Percentiles rank a stretch among this genome's conserved stretches.
phyloP scores from a whole-genome alignment of 768 basidiomycete genomes.

The Imleria badia region DNA sequence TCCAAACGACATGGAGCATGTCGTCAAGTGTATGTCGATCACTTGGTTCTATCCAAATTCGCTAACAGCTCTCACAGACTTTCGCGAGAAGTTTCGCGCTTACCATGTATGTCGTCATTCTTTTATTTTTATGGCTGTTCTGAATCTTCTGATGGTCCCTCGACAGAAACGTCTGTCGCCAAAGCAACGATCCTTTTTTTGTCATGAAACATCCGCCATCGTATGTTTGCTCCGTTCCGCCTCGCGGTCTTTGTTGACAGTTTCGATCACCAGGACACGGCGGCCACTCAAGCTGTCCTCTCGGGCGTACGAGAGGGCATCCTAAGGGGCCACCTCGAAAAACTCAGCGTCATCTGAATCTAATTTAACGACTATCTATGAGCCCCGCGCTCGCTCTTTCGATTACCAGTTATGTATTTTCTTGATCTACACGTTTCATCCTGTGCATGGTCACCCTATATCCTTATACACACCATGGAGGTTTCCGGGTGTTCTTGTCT shows the following conservation, averaged over 20 bases:
- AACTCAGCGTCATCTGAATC: conserved; percentile 31
- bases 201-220: conserved; percentile 70
- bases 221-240: conserved; percentile 37
- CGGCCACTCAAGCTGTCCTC: conserved; percentile 38
- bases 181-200: conserved; percentile 57
- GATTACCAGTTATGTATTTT: too few relatives aligned
- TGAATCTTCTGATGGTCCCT: conserved; percentile 5
- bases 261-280: conserved; percentile 33
- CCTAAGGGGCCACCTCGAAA: conserved; percentile 32
- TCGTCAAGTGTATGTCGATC: conserved; percentile 56
- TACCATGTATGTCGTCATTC: conserved; percentile 50
- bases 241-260: background rate
- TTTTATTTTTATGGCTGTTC: background rate
- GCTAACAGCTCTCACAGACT: conserved; percentile 37
- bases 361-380: conserved; percentile 12
- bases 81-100: conserved; percentile 63
- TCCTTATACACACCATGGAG: too few relatives aligned
- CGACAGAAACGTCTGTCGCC: conserved; percentile 57
- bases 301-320: conserved; percentile 45
- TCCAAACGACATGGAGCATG: conserved; percentile 57
- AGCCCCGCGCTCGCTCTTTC: background rate
- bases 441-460: too few relatives aligned
- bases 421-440: too few relatives aligned
- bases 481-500: too few relatives aligned
- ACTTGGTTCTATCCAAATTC: background rate